Conservation (phyloP, 352 stramenopile species). For the Thraustotheca clavata region DNA sequence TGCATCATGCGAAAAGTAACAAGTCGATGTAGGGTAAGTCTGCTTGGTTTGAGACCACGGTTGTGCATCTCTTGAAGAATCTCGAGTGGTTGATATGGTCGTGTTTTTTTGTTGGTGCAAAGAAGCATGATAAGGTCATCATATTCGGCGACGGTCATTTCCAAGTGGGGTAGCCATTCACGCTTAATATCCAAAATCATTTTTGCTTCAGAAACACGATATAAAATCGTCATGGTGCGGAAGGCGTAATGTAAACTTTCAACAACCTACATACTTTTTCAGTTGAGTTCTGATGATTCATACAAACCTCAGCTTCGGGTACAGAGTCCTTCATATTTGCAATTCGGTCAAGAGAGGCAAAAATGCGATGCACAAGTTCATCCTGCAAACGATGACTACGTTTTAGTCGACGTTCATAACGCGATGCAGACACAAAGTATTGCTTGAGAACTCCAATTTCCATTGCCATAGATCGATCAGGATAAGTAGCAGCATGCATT, state of each 20-base stretch:
- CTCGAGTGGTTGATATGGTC: background rate
- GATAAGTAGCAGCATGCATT: conserved; percentile 30
- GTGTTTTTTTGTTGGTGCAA: background rate
- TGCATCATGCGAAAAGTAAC: conserved; percentile 27
- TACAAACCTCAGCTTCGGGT: background rate
- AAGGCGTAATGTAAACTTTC: conserved; percentile 5
- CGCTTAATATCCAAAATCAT: conserved; percentile 9
- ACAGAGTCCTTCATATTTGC: background rate
- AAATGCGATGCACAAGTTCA: conserved; percentile 66
- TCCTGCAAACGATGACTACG: conserved; percentile 36
- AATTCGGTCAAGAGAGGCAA: conserved; percentile 34
- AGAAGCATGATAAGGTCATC: conserved; percentile 14
- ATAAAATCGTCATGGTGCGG: background rate
- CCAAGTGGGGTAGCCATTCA: background rate
- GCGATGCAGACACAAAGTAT: conserved; percentile 63
- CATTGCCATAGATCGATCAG: background rate
- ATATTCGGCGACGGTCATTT: conserved; percentile 10
- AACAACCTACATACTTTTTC: conserved; percentile 8
- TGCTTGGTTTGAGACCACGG: conserved; percentile 45
- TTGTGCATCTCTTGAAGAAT: conserved; percentile 81
- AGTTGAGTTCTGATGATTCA: background rate
- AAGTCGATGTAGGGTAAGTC: conserved; percentile 65
- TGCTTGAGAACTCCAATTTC: conserved; percentile 56
- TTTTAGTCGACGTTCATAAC: conserved; percentile 47
- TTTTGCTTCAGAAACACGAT: conserved; percentile 4